These are phyloP conservation scores for Volutella citrinella DNA, from an alignment of 2,329 filamentous ascomycete genomes.

Conservation along the genomic window DNA sequence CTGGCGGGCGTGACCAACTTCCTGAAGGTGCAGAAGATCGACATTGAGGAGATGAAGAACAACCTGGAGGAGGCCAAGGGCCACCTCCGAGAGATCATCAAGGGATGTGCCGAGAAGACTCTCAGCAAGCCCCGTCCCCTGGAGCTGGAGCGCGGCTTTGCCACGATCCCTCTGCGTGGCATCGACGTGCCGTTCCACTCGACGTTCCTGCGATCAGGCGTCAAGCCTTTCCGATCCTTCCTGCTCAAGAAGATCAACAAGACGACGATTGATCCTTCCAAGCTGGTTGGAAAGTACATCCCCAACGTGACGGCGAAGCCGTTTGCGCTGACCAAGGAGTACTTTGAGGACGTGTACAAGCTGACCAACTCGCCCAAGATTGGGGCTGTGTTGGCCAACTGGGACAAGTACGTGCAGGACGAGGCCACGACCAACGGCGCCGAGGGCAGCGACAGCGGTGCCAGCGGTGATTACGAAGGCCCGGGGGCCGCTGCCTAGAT, in stretches of 20 bases:
- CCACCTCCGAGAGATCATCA: slow-evolving; percentile 87
- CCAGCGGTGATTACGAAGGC: slow-evolving; percentile 41
- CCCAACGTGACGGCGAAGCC: slow-evolving; percentile 96
- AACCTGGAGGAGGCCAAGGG: slow-evolving; percentile 89
- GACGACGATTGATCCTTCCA: slow-evolving; percentile 95
- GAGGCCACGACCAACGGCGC: slow-evolving; percentile 35
- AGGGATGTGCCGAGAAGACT: slow-evolving; percentile 81
- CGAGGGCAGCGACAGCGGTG: slow-evolving; percentile 37
- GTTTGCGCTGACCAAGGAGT: slow-evolving; percentile 95
- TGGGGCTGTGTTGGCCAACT: slow-evolving; percentile 79
- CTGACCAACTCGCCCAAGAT: slow-evolving; percentile 83
- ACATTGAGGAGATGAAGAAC: slow-evolving; percentile 89
- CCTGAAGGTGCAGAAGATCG: slow-evolving; percentile 94
- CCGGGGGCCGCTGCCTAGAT: slow-evolving; percentile 39
- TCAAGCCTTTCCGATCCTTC: slow-evolving; percentile 98
- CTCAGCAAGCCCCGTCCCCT: slow-evolving; percentile 84
- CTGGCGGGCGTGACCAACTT: slow-evolving; percentile 85
- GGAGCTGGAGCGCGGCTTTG: slow-evolving; percentile 90
- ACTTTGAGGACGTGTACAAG: slow-evolving; percentile 98
- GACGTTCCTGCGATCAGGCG: slow-evolving; percentile 94
- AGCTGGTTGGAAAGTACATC: slow-evolving; percentile 97
- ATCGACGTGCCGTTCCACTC: slow-evolving; percentile 99
- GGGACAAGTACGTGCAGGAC: slow-evolving; percentile 66
- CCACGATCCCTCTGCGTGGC: slow-evolving; percentile 92
- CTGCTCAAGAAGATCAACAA: slow-evolving; percentile 99